These are phyloP conservation scores for Sarcocystis neurona DNA, from an alignment of 169 alveolate species.

Conservation along the genomic window DNA sequence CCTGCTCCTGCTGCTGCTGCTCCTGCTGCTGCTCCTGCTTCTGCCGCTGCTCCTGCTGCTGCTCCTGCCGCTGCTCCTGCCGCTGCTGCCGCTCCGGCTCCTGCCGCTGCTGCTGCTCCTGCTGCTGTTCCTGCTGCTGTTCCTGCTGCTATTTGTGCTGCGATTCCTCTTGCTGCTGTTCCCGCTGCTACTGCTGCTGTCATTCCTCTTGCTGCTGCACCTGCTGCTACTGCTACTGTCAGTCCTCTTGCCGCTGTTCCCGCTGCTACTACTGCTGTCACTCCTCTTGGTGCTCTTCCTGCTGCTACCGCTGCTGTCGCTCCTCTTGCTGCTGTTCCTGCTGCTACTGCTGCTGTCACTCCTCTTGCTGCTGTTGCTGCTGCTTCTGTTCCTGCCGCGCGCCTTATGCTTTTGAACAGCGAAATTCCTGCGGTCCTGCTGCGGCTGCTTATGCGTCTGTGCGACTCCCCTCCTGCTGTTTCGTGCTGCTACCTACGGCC, in stretches of 20 bases:
- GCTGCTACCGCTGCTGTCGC: conserved; percentile 31
- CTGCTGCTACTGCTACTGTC: conserved; percentile 44
- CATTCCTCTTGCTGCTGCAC: neutral
- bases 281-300: no score
- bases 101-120: no score
- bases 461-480: neutral
- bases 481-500: neutral
- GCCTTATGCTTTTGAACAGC: neutral
- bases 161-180: no score
- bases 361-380: neutral
- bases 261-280: conserved; percentile 6
- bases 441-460: neutral
- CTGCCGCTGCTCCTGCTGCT: no score
- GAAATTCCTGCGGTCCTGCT: neutral
- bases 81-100: no score
- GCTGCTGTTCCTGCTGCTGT: no score
- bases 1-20: no score
- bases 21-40: no score
- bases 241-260: conserved; percentile 8
- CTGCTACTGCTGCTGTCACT: conserved; percentile 20
- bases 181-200: no score
- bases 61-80: no score
- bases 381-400: neutral
- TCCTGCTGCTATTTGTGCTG: no score
- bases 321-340: conserved; percentile 26